Evolutionary conservation across 306 rosid genomes (phyloP), one percentile per base, ranked within the genome.

Genomic region (Pyrus pyrifolia): DNA sequence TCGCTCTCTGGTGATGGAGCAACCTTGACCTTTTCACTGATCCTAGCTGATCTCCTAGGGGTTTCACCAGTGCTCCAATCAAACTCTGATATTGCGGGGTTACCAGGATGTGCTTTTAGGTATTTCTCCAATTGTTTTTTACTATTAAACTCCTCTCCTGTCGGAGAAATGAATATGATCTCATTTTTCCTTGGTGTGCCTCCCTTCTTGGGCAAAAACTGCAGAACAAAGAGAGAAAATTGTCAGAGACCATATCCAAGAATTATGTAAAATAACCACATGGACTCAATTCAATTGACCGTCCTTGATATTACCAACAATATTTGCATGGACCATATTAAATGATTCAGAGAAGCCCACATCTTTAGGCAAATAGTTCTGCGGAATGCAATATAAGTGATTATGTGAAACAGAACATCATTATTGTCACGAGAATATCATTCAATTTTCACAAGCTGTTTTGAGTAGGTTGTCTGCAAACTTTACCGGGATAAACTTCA

Each of bases 21-120:
- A 30, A 82, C 72, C 72, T 95, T 92, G 81, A 79, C 91, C 89
- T 86, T 95, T 86, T 86, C 96, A 5, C 92, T 88, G 73, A 95
- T 92, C 87, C 99, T 87, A 9, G 91, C 85, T 1, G 99, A 95
- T 88, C 99, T 85, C 76, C 99, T 78, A 13, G 97, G 99, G 49
- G 93, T 84, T 84, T 92, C 99, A 10, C 97, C 97, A 1, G 96
- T 89, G 58, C 95, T 81, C 97, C 97, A 95, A 68, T 95, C 97
- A 67, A 95, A 95, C 82, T 92, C 99, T 1, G 89, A 90, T 73
- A 88, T 33, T 3, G 80, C 80, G 23, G 97, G 96, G 70, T 88
- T 89, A 72, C 87, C 97, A 40, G 96, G 88, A 82, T 92, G 90
- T 25, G 81, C 83, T 80, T 92, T 95, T 18, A 92, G 89, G 83